Base-by-base conservation (phyloP, 2,329 filamentous ascomycete species). In the Ceratocystis alfenasii region DNA sequence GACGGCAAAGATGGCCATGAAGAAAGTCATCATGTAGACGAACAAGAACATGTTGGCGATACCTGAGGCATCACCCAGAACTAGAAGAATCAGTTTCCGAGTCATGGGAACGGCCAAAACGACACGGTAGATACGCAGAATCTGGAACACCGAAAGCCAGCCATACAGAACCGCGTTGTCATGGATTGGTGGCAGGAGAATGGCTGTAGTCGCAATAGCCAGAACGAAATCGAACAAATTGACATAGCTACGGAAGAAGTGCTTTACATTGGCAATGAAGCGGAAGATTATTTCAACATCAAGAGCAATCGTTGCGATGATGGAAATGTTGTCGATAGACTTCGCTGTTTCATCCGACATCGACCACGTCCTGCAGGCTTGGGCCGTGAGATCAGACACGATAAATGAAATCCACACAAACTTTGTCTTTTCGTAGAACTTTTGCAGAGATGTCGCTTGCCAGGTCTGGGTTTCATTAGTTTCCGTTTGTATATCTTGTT, bases 1-100 rank as follows among this genome's bases (percentile, higher is more conserved):
- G 1, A 88, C 85, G 5, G 94, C 94, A 71, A 99, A 91, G 67
- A 99, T 95, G 2, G 94, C 88, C 70, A 92, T 89, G 59, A 99
- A 80, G 72, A 96, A 97, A 0, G 92, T 96, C 72, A 96, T 89
- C 63, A 99, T 80, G 73, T 97, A 96, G 72, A 99, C 91, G 74
- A 99, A 99, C 20, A 97, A 79, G 77, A 99, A 95, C 68, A 99
- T 78, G 73, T 99, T 99, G 48, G 89, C 83, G 68, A 99, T 87
- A 88, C 95, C 95, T 57, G 87, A 84, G 3, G 91, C 87, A 73
- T 97, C 97, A 68, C 94, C 88, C 68, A 99, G 81, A 2, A 99
- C 94, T 44, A 95, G 81, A 70, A 88, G 78, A 72, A 99, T 94
- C 64, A 99, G 82, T 69, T 91, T 87, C 69, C 89, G 82, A 0